phyloP scores from a whole-genome alignment of 2,329 filamentous ascomycete species.

The Colletotrichum liriopes region DNA sequence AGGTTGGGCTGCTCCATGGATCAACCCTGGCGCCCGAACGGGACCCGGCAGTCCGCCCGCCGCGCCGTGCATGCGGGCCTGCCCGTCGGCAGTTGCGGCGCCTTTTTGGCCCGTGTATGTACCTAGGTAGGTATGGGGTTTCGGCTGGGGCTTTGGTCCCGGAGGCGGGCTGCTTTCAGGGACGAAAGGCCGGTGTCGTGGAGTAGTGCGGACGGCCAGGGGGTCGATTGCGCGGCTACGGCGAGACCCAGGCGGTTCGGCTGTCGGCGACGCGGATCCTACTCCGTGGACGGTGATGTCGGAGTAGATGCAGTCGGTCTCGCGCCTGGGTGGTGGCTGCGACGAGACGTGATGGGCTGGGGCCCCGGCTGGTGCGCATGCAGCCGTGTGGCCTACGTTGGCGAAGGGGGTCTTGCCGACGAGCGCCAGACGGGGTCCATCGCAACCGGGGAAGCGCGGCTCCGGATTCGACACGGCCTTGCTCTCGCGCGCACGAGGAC shows the following conservation, averaged over 20 bases:
- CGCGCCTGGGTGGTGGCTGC: too few relatives aligned
- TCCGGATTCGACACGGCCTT: too few relatives aligned
- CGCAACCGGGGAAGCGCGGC: too few relatives aligned
- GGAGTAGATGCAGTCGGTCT: too few relatives aligned
- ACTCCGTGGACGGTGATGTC: too few relatives aligned
- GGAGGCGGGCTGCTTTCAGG: neutral
- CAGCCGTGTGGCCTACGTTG: too few relatives aligned
- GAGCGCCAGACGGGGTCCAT: too few relatives aligned
- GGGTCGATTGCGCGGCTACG: conserved; percentile 50
- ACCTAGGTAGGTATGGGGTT: neutral
- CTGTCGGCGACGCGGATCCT: neutral
- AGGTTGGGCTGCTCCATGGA: conserved; percentile 33
- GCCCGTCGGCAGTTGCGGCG: conserved; percentile 42
- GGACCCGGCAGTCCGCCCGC: conserved; percentile 40
- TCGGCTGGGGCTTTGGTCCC: neutral
- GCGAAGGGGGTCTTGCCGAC: too few relatives aligned
- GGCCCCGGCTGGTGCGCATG: too few relatives aligned
- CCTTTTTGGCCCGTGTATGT: conserved; percentile 37
- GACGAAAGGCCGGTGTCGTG: neutral
- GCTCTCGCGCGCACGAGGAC: too few relatives aligned
- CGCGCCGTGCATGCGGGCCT: conserved; percentile 41
- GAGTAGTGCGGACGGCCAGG: conserved; percentile 48
- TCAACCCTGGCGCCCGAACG: neutral
- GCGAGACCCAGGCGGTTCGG: conserved; percentile 41
- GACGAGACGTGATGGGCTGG: too few relatives aligned